A percentile compares a stretch with the other conserved stretches of the same genome.
These are phyloP conservation scores for Evernia prunastri DNA, from an alignment of 495 filamentous ascomycete species.

Conservation along the genomic window DNA sequence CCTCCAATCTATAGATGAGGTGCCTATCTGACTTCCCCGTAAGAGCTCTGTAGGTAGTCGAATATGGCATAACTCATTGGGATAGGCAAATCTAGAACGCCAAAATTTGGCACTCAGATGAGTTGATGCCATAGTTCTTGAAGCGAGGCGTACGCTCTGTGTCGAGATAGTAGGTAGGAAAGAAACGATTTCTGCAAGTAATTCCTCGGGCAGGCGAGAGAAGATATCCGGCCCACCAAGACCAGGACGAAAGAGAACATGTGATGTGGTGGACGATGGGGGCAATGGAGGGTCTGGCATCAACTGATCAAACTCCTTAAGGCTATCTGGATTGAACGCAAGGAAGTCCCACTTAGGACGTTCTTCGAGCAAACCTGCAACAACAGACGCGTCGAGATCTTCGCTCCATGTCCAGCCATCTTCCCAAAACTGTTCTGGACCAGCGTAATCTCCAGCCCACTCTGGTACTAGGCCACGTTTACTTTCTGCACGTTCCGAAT, in stretches of 20 bases:
- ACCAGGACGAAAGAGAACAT: not conserved
- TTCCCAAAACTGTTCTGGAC: constrained; percentile 10
- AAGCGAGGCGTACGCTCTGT: not conserved
- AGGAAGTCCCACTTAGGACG: not conserved
- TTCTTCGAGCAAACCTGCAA: not conserved
- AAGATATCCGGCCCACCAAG: not conserved
- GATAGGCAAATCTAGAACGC: constrained; percentile 4
- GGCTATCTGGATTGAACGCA: not conserved
- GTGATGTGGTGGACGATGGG: not conserved
- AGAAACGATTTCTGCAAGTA: constrained; percentile 8
- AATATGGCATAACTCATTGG: constrained; percentile 9
- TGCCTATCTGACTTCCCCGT: not conserved
- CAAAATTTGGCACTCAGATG: not conserved
- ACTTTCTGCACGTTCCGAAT: not conserved
- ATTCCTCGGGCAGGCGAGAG: not conserved
- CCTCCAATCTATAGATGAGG: not conserved
- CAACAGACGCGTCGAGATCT: not conserved
- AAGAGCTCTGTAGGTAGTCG: not conserved
- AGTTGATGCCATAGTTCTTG: constrained; percentile 2
- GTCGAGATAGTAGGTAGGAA: not conserved
- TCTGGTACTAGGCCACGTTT: not conserved
- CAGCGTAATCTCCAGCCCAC: constrained; percentile 6
- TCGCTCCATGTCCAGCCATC: constrained; percentile 5
- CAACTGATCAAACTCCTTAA: not conserved
- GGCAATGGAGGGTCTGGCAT: not conserved